Base-by-base conservation (phyloP, 345 rosid genomes). In the Luvunga scandens region DNA sequence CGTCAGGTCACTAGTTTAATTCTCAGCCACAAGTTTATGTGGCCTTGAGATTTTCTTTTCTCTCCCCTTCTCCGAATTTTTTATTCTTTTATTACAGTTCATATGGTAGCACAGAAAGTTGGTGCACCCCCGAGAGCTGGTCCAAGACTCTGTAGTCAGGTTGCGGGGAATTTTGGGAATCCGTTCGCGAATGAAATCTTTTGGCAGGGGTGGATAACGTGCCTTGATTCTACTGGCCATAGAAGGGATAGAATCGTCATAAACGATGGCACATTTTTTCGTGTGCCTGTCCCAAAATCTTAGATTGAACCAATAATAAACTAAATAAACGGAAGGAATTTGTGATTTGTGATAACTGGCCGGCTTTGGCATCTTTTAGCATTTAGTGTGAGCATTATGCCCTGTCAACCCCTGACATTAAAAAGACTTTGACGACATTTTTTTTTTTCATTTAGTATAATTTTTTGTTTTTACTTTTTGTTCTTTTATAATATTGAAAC, bases 1-100 rank as follows among this genome's bases (percentile, higher is more conserved):
- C 89, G 90, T 91, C 91, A 89, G 93, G 87, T 33, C 68, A 64
- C 62, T n/a, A n/a, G 68, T 82, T 86, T 31, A 28, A 88, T 94
- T 91, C 87, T 88, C 88, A 90, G 96, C 98, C 98, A 94, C 97
- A 92, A 82, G 92, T 89, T 91, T 84, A 66, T 89, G 94, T 88
- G 97, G 94, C 90, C 92, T 85, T 85, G 69, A 79, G 86, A 85
- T 87, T 90, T 89, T 84, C 85, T 66, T 66, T 85, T 81, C 72
- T 27, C 2, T 39, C 55, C 5, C 38, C 5, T 53, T 31, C 9
- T 28, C 13, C 69, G 0, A 48, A 21, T 45, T 63, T 45, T 75
- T 24, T 42, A 39, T 74, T 39, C n/a, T 75, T 76, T 57, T 6
- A 16, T 38, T 73, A 1, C 31, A 30, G n/a, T 53, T 16, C 0